Base-by-base conservation (phyloP, 345 rosid genomes). In the Trapa incisa region DNA sequence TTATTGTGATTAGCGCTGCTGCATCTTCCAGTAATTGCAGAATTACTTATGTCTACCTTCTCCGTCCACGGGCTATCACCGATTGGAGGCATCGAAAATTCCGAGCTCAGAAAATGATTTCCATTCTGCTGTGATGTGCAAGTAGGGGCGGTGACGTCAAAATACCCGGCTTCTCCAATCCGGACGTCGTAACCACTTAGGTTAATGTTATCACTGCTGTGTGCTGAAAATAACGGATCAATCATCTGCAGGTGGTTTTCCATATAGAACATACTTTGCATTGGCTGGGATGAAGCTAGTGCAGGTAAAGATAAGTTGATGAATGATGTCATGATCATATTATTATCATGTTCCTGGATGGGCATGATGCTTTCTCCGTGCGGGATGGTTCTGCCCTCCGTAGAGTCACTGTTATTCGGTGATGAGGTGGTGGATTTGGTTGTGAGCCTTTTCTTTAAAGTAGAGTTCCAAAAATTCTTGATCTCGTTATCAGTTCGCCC, bases 391-490 rank as follows among this genome's bases (percentile, higher is more conserved):
- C 63, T 67, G 66, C 77, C 80, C 74, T 69, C 91, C 15, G 86
- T 72, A n/a, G 88, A 79, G 68, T 87, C 81, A 36, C 85, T 85
- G 48, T 83, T 77, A 47, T 86, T 89, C 63, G 87, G 83, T 47
- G 95, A 84, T 58, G 81, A 75, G 66, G 83, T 70, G 64, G 82
- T 38, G n/a, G 71, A 57, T 53, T 66, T 76, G 77, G 69, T 75
- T 76, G 81, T 89, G 66, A 84, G 53, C 75, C 87, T 86, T 71
- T 86, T 92, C 85, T 89, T 92, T 54, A 87, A 29, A 14, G 96
- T 85, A 0, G 98, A 89, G 79, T 92, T 92, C 96, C 98, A 92
- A 65, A 92, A 92, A 70, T 92, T 92, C 79, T 92, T 92, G 75
- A 92, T 89, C 75, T 92, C 98, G 4, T 92, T 92, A 72, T 92